Evolutionary conservation across 208 protist genomes (phyloP).

Genomic region (Crithidia expoeki): DNA sequence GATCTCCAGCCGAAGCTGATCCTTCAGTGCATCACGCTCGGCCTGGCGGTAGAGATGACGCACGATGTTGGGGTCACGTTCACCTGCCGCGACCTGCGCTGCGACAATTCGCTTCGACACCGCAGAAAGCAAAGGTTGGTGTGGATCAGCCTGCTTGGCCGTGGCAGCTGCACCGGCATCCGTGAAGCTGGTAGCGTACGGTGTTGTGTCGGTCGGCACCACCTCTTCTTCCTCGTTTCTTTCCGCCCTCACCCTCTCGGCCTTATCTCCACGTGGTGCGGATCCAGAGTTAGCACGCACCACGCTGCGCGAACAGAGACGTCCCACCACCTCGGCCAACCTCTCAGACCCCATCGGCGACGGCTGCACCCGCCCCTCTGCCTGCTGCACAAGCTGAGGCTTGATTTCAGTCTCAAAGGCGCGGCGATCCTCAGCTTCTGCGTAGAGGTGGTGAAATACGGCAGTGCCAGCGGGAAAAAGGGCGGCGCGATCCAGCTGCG

Average conservation of each 20-base stretch:
- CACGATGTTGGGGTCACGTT: conserved; percentile 52
- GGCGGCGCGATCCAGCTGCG: conserved; percentile 39
- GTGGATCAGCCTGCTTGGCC: not conserved
- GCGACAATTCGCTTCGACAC: conserved; percentile 67
- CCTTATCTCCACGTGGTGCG: not conserved
- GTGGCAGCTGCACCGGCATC: not conserved
- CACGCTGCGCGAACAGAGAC: conserved; percentile 55
- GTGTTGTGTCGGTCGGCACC: not conserved
- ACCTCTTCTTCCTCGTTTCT: not conserved
- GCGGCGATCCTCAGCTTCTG: conserved; percentile 56
- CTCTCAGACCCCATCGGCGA: conserved; percentile 33
- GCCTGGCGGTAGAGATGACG: conserved; percentile 40
- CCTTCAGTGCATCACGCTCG: conserved; percentile 14
- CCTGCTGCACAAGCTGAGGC: conserved; percentile 59
- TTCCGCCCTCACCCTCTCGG: not conserved
- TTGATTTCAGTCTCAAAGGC: conserved; percentile 56
- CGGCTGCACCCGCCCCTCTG: conserved; percentile 43
- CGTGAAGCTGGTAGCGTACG: not conserved
- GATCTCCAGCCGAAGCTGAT: conserved; percentile 28
- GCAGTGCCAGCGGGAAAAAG: conserved; percentile 17
- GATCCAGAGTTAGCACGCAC: conserved; percentile 20
- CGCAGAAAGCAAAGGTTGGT: conserved; percentile 50
- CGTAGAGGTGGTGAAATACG: conserved; percentile 71
- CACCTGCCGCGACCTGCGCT: conserved; percentile 41
- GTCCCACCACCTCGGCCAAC: conserved; percentile 62